Evolutionary conservation across 495 filamentous ascomycete genomes (phyloP), one percentile per base, ranked within the genome.

Genomic region (Penicillium pancosmium): DNA sequence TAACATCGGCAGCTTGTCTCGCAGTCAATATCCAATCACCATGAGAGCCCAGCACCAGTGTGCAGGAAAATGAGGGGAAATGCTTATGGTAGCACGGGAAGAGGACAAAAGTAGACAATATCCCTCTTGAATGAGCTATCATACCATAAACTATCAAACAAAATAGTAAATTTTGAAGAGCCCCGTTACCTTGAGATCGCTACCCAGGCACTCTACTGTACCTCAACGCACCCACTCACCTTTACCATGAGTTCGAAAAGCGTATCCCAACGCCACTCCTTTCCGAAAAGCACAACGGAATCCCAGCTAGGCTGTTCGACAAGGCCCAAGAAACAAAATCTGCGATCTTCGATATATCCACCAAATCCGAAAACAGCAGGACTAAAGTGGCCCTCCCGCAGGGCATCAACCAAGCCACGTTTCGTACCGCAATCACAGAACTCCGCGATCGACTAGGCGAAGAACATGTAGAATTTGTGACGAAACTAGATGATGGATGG

Each of bases 401-500:
- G 23, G 59, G 59, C 0, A 27, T 57, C 41, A 54, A 43, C 19
- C 31, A 50, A 9, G 13, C 12, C 21, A 46, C 41, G 8, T 61
- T 61, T 34, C 21, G 56, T 15, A 21, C 43, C 13, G 54, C 54
- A 4, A 62, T 62, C 1, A 44, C 56, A 12, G 50, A 43, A 15
- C 59, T 57, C 34, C 41, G 33, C 4, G 35, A 33, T 38, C 48
- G 48, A 12, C 10, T 57, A 18, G 59, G 59, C 12, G 21, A 61
- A 35, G 49, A 50, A 4, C 44, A 62, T 57, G 60, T 62, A 7
- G 54, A 62, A 31, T 36, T 57, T 21, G 55, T 54, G 19, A 62
- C 50, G 10, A 62, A 57, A 34, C 51, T 62, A 5, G 50, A 41
- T 18, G 60, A 62, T 49, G 60, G 60, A 31, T 62, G 59, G 59